Conservation (phyloP, 805 yeast species). For the Wickerhamomyces pijperi region DNA sequence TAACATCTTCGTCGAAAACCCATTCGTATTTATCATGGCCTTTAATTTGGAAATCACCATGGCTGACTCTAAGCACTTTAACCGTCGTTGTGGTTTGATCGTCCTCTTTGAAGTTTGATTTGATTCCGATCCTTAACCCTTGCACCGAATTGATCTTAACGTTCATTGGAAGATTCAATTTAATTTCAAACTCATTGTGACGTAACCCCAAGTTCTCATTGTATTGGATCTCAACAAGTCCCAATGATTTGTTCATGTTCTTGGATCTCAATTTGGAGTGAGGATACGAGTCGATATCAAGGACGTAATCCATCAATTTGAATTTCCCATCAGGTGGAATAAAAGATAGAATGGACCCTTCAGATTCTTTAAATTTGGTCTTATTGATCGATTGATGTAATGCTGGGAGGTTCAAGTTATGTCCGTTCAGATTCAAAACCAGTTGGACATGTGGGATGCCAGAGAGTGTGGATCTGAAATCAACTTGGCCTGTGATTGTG, state of each 20-base stretch:
- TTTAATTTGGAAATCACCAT: slow-evolving; percentile 61
- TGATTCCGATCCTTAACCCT: slow-evolving; percentile 30
- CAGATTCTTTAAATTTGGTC: slow-evolving; percentile 35
- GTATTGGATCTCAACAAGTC: too few species aligned
- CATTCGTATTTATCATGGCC: slow-evolving; percentile 50
- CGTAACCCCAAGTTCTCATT: slow-evolving; percentile 24
- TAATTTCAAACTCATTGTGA: slow-evolving; percentile 28
- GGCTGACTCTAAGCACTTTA: slow-evolving; percentile 52
- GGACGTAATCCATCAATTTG: slow-evolving; percentile 48
- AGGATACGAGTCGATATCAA: slow-evolving; percentile 34
- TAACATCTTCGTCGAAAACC: slow-evolving; percentile 48
- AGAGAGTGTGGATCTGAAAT: slow-evolving; percentile 57
- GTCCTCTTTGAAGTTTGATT: too few species aligned
- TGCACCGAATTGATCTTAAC: slow-evolving; percentile 36
- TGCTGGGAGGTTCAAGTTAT: slow-evolving; percentile 43
- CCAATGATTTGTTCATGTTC: too few species aligned
- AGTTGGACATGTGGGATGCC: slow-evolving; percentile 69
- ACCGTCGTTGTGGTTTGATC: too few species aligned
- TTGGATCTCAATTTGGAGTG: slow-evolving; percentile 18
- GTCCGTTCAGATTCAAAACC: slow-evolving; percentile 34
- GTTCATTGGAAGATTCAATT: slow-evolving; percentile 23
- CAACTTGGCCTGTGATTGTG: slow-evolving; percentile 49
- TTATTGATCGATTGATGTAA: slow-evolving; percentile 63
- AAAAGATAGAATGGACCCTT: slow-evolving; percentile 42
- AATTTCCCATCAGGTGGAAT: slow-evolving; percentile 84